Base-by-base conservation (phyloP, 345 rosid species). In the Aquilaria sinensis region DNA sequence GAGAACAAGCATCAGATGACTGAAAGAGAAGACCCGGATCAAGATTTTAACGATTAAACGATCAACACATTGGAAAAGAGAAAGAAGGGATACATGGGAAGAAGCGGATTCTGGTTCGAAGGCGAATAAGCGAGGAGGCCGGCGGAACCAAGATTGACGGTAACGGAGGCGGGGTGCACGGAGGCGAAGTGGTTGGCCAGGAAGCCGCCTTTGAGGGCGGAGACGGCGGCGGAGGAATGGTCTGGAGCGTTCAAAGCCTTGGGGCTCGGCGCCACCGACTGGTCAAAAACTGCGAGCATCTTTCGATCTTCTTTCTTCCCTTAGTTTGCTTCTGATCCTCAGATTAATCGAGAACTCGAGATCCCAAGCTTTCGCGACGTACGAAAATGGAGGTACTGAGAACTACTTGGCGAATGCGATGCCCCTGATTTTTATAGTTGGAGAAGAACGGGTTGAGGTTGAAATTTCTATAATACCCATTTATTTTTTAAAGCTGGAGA, bases 281-380 rank as follows among this genome's bases (percentile, higher is more conserved):
- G 90, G 58, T 94, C 91, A 61, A 94, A 91, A 23, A 94, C 84
- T 14, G 97, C 99, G 69, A 94, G 43, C 99, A 91, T 94, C 74
- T 75, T 69, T 58, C 9, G 60, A 16, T 16, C 58, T 10, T 47
- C 62, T 51, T 56, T 53, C 31, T 62, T 46, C 23, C 23, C 0
- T 51, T 34, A 0, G 41, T 3, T 34, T 34, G 5, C 6, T 34
- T 34, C 41, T 34, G 41, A 6, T 34, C 41, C 23, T 34, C 41
- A 34, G 41, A 34, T 34, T 3, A 34, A 34, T 34, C 41, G 41
- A 34, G 41, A 34, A 34, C 6, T 34, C 6, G 41, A 34, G 41
- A 34, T 34, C 41, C 41, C 41, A 34, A 34, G 23, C 6, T 34
- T 34, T 34, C 6, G 41, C 41, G 1, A 34, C 5, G 41, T 34